A percentile compares a stretch with the other conserved stretches of the same genome.
Conservation (phyloP, 2,329 filamentous ascomycete species). For the Colletotrichum gigasporum region DNA sequence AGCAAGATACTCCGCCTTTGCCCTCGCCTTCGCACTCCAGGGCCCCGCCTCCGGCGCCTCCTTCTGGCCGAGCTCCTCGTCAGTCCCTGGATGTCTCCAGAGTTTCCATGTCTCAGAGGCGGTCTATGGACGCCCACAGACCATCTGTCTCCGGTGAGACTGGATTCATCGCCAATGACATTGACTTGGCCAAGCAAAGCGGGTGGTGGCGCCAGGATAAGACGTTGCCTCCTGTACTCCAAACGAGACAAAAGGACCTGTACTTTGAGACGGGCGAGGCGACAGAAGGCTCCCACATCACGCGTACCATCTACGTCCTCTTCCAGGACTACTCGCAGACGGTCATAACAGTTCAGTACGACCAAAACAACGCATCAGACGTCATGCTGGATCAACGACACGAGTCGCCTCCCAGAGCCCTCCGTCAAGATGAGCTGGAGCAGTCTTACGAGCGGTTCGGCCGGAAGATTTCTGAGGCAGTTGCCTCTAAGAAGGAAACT, state of each 20-base stretch:
- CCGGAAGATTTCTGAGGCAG: conserved; percentile 76
- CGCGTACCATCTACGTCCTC: conserved; percentile 85
- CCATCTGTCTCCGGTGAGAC: conserved; percentile 79
- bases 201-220: conserved; percentile 91
- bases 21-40: conserved; percentile 45
- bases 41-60: conserved; percentile 24
- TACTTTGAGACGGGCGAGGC: conserved; percentile 85
- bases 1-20: conserved; percentile 47
- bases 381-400: conserved; percentile 86
- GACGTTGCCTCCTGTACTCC: conserved; percentile 81
- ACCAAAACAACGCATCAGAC: conserved; percentile 77
- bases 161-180: conserved; percentile 86
- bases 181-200: conserved; percentile 79
- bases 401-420: conserved; percentile 80
- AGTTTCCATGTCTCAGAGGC: conserved; percentile 50
- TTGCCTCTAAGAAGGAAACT: conserved; percentile 77
- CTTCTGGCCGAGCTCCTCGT: conserved; percentile 46
- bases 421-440: conserved; percentile 94
- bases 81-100: conserved; percentile 74
- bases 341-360: conserved; percentile 82
- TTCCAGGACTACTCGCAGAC: conserved; percentile 98
- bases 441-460: conserved; percentile 85
- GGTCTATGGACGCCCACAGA: conserved; percentile 80
- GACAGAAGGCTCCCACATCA: conserved; percentile 74
- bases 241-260: conserved; percentile 85